A percentile compares a stretch with the other conserved stretches of the same genome.
Conservation (phyloP, 305 asterid species). For the Fraxinus albicans region DNA sequence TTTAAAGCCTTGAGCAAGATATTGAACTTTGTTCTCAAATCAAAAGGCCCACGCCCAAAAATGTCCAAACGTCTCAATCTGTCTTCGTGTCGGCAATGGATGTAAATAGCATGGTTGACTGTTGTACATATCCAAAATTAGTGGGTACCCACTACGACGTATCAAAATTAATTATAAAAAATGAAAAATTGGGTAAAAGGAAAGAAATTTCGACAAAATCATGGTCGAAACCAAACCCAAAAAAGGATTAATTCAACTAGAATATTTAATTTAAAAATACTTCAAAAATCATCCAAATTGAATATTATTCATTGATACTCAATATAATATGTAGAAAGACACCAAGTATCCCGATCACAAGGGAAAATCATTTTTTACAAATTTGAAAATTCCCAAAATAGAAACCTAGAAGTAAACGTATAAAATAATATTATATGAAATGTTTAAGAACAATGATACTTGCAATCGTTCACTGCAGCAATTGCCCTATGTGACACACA, state of each 20-base stretch:
- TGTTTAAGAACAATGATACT: background rate
- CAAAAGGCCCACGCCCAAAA: background rate
- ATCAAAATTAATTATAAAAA: background rate
- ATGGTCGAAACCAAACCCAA: background rate
- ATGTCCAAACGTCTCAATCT: background rate
- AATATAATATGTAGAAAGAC: background rate
- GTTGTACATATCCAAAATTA: background rate
- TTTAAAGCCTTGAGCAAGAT: background rate
- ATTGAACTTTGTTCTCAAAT: background rate
- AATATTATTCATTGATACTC: background rate
- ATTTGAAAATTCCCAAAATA: background rate
- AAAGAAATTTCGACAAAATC: too few species aligned
- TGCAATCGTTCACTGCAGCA: too few species aligned
- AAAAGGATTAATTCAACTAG: too few species aligned
- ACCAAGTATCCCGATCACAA: background rate
- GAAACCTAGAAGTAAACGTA: background rate
- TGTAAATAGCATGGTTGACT: background rate
- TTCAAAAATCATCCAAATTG: too few species aligned
- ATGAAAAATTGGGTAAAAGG: background rate
- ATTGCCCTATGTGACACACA: too few species aligned
- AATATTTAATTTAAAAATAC: too few species aligned
- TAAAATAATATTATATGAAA: background rate
- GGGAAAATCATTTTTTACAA: background rate
- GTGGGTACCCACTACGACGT: background rate
- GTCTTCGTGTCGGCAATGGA: background rate